Base-by-base conservation (phyloP, 768 basidiomycete genomes). In the Holtermannia corniformis region DNA sequence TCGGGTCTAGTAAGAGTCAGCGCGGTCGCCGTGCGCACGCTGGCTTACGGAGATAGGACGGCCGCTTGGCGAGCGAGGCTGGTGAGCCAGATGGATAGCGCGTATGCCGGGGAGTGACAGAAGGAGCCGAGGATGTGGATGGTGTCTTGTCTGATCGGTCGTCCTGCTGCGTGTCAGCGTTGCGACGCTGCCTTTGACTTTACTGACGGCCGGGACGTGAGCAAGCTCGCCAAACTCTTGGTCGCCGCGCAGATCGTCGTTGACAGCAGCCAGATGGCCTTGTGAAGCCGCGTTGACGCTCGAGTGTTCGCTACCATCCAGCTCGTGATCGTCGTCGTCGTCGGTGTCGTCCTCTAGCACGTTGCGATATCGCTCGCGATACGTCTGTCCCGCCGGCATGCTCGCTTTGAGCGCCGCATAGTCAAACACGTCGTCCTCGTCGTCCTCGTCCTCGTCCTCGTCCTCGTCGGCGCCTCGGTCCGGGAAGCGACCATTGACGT, bases 21-120 rank as follows among this genome's bases (percentile, higher is more conserved):
- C 57, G 62, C 16, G 57, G 48, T 25, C 19, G 23, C 4, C 21
- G 14, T 44, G 16, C 28, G 16, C 19, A 11, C 25, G 47, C 41
- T 32, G 27, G 55, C 56, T 50, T 41, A 58, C 57, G 56, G 19
- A 60, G 58, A 32, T 56, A 52, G 19, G 60, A 57, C 10, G 54
- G 51, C 11, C 57, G 51, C 40, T 55, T 62, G 41, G 49, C 44
- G 16, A 52, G 48, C 5, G 50, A 56, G 0, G 49, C 49, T 12
- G 54, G 50, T 32, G 51, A 60, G 32, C 41, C 55, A n/a, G 55
- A 43, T 41, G 41, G 19, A 51, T 4, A n/a, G n/a, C n/a, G n/a
- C n/a, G n/a, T n/a, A n/a, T n/a, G n/a, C n/a, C n/a, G n/a, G n/a
- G n/a, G n/a, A n/a, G n/a, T n/a, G n/a, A n/a, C n/a, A n/a, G n/a